Conservation (phyloP, 2,329 filamentous ascomycete species). For the Pseudogymnoascus sp. region DNA sequence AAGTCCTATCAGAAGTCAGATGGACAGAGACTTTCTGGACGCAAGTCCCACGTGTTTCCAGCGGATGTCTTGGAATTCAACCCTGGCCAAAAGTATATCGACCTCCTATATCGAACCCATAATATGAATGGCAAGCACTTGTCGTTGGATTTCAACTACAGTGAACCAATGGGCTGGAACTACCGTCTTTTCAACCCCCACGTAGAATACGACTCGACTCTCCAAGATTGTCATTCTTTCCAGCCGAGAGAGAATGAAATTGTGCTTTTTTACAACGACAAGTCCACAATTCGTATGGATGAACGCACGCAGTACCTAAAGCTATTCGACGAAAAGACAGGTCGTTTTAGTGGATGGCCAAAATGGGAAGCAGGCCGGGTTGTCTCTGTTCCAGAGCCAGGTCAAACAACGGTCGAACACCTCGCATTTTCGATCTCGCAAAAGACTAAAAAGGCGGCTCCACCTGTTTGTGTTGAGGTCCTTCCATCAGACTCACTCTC, state of each 20-base stretch:
- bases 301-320: neutral
- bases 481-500: slow-evolving; percentile 2
- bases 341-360: neutral
- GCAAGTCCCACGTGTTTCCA: neutral
- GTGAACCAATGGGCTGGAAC: neutral
- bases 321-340: neutral
- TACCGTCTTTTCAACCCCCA: slow-evolving; percentile 2
- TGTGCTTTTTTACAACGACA: slow-evolving; percentile 9
- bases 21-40: neutral
- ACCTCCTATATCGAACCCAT: slow-evolving; percentile 7
- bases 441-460: neutral
- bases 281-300: neutral
- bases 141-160: neutral
- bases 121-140: neutral
- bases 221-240: slow-evolving; percentile 9
- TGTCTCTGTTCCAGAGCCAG: neutral
- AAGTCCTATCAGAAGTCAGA: neutral
- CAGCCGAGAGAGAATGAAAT: slow-evolving; percentile 11
- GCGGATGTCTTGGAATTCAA: neutral
- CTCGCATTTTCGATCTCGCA: neutral
- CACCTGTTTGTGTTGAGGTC: neutral
- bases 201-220: neutral
- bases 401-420: neutral
- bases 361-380: slow-evolving; percentile 4
- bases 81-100: slow-evolving; percentile 5